These are phyloP conservation scores for Kluyveromyces nonfermentans DNA, from an alignment of 805 yeast species.

Conservation along the genomic window DNA sequence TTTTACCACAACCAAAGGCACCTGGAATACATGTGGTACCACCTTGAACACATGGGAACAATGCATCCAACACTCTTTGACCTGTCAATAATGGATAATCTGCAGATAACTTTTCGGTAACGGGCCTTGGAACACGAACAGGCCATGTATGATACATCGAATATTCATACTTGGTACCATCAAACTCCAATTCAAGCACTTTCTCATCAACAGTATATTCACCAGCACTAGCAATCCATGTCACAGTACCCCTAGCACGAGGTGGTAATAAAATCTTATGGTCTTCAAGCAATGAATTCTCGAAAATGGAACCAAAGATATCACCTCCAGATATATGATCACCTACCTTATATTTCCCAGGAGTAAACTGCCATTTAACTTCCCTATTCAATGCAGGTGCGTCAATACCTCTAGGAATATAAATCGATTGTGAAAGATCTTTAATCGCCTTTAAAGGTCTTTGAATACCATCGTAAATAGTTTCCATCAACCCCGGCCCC, in stretches of 20 bases:
- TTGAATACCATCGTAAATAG: constrained; percentile 98
- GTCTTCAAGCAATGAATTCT: constrained; percentile 84
- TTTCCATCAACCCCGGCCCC: constrained; percentile 99
- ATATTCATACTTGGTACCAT: constrained; percentile 71
- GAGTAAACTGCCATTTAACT: constrained; percentile 76
- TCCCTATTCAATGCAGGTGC: constrained; percentile 90
- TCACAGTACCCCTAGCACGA: constrained; percentile 95
- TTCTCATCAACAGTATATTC: constrained; percentile 86
- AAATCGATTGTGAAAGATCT: constrained; percentile 80
- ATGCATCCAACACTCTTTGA: constrained; percentile 95
- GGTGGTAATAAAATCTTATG: constrained; percentile 96
- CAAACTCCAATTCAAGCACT: constrained; percentile 87
- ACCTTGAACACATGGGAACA: constrained; percentile 99
- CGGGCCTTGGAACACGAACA: constrained; percentile 98
- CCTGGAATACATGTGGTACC: constrained; percentile 99
- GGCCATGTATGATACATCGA: constrained; percentile 99
- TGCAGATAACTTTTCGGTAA: constrained; percentile 86
- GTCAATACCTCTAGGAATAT: constrained; percentile 97
- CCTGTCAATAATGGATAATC: constrained; percentile 95
- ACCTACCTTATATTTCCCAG: constrained; percentile 67
- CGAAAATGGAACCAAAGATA: constrained; percentile 86
- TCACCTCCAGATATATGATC: constrained; percentile 99
- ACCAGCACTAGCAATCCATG: constrained; percentile 82
- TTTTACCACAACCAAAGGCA: constrained; percentile 99
- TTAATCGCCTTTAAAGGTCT: constrained; percentile 94